A percentile compares a stretch with the other conserved stretches of the same genome.
phyloP scores from a whole-genome alignment of 2,329 filamentous ascomycete species.

The Clonostachys chloroleuca region DNA sequence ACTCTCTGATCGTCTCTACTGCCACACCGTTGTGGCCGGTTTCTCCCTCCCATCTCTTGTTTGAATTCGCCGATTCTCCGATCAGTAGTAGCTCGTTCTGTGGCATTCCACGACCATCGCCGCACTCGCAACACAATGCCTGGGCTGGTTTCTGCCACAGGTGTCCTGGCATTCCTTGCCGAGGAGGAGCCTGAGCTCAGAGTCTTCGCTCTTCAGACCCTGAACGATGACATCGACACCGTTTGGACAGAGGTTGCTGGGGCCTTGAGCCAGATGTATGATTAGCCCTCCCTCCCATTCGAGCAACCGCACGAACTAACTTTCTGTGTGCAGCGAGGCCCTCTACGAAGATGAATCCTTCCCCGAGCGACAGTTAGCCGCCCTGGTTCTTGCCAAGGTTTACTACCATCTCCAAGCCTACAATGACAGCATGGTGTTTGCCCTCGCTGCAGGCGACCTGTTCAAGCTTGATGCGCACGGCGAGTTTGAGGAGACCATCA shows the following conservation, averaged over 20 bases:
- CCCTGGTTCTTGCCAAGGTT: constrained; percentile 92
- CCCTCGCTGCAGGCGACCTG: constrained; percentile 87
- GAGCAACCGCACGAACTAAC: constrained; percentile 5
- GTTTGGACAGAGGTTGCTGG: constrained; percentile 97
- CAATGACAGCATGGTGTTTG: constrained; percentile 98
- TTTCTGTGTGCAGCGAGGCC: constrained; percentile 64
- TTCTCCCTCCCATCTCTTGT: too few relatives aligned
- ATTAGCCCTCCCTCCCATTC: background rate
- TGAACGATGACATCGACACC: constrained; percentile 95
- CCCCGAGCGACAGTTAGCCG: constrained; percentile 88
- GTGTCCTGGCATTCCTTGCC: constrained; percentile 89
- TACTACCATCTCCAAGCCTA: constrained; percentile 99
- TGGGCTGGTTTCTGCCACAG: constrained; percentile 88
- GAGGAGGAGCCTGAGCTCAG: constrained; percentile 93
- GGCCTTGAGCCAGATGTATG: constrained; percentile 86
- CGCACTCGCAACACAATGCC: constrained; percentile 59
- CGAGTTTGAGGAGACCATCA: constrained; percentile 98
- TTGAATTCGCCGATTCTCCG: too few relatives aligned
- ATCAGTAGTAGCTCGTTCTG: too few relatives aligned
- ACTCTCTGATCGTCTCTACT: too few relatives aligned
- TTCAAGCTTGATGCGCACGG: constrained; percentile 88
- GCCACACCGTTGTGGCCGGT: too few relatives aligned
- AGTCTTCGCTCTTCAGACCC: constrained; percentile 88
- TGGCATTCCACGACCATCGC: background rate
- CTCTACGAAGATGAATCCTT: constrained; percentile 96